Base-by-base conservation (phyloP, 2,329 filamentous ascomycete genomes). In the Penicillium capsulatum region DNA sequence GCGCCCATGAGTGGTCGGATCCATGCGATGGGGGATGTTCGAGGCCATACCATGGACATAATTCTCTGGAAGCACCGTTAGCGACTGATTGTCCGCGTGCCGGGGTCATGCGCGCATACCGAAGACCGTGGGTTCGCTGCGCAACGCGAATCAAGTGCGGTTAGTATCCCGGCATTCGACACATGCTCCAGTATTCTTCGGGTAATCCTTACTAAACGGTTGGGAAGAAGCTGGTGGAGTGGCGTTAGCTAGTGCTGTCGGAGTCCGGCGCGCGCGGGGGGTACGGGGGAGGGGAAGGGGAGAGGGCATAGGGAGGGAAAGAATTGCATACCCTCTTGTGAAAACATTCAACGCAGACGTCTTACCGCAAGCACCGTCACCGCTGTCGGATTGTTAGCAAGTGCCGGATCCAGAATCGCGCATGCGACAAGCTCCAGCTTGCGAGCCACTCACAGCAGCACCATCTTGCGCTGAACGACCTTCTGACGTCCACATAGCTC, bases 271-370 rank as follows among this genome's bases (percentile, higher is more conserved):
- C n/a, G n/a, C n/a, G 36, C 26, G 38, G 30, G 38, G 36, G 16
- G 22, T n/a, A 36, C 36, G 31, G 36, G 31, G 36, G 34, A 32
- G 33, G 27, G 31, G 45, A 29, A 28, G 37, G 33, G 43, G 38
- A 72, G 17, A 32, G 38, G 42, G 40, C n/a, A n/a, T n/a, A n/a
- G n/a, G n/a, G n/a, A n/a, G n/a, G n/a, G n/a, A n/a, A n/a, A n/a
- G 38, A 37, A 31, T 34, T 42, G 44, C 80, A 57, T 72, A 94
- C 85, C 91, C 91, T 84, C 91, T 82, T 54, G 92, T 98, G 71
- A 98, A 98, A 66, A 98, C 92, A 66, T 98, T 98, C 58, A 98
- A 72, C 60, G 97, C 71, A 51, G 90, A 96, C 39, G 92, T 98
- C 77, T 98, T 98, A 63, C 91, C 91, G 68, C 86, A 94, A 56